Evolutionary conservation across 2,329 filamentous ascomycete species (phyloP).

Genomic region (Beauveria medogensis): DNA sequence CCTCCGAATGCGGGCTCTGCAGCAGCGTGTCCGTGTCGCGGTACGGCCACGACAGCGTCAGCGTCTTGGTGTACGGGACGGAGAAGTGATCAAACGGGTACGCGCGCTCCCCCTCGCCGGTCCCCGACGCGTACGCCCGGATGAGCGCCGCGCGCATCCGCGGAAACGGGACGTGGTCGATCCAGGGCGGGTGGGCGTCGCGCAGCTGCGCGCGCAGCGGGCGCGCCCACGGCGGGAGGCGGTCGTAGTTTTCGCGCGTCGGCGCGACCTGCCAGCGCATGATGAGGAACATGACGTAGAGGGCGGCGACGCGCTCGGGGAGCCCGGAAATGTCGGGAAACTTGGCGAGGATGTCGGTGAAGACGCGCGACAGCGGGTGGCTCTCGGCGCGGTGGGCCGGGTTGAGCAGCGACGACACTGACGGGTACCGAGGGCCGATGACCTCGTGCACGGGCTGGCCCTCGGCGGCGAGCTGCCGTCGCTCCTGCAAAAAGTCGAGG

Average conservation of each 20-base stretch:
- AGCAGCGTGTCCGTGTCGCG: constrained; percentile 63
- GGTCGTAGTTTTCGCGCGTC: constrained; percentile 69
- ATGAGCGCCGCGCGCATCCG: constrained; percentile 62
- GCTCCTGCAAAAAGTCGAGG: constrained; percentile 67
- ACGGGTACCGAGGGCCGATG: constrained; percentile 70
- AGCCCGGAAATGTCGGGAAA: constrained; percentile 73
- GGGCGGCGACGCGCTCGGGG: constrained; percentile 72
- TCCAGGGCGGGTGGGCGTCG: constrained; percentile 64
- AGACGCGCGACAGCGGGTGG: constrained; percentile 75
- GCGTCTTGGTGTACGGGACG: constrained; percentile 67
- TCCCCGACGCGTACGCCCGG: constrained; percentile 28
- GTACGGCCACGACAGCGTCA: constrained; percentile 80
- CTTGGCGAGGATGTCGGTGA: constrained; percentile 77
- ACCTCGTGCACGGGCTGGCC: constrained; percentile 58
- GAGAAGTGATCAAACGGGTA: constrained; percentile 76
- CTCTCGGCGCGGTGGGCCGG: constrained; percentile 53
- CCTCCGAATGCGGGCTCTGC: constrained; percentile 47
- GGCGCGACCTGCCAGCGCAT: constrained; percentile 82
- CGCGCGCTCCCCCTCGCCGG: constrained; percentile 18
- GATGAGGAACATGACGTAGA: constrained; percentile 80
- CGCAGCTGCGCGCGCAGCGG: constrained; percentile 60
- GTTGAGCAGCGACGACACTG: constrained; percentile 70
- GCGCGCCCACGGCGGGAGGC: constrained; percentile 64
- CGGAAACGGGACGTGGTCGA: constrained; percentile 76
- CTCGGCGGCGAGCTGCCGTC: constrained; percentile 56